Conservation (phyloP, 1,284 basidiomycete genomes). For the Ceratobasidium sp. region DNA sequence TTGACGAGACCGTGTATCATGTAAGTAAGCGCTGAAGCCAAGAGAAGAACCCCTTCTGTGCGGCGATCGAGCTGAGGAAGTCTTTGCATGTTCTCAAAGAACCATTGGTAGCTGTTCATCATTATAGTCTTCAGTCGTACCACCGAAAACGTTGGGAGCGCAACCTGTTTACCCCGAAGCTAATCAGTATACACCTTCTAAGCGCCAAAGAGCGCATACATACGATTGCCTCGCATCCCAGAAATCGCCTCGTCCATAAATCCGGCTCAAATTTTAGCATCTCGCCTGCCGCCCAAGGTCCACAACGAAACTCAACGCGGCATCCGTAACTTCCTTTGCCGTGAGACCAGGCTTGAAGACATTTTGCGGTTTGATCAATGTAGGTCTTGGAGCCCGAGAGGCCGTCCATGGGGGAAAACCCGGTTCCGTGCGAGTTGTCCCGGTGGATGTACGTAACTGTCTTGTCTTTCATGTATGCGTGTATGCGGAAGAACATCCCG, state of each 20-base stretch:
- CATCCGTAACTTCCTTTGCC: neutral
- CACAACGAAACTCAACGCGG: conserved; percentile 5
- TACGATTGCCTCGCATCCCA: neutral
- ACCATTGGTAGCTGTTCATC: neutral
- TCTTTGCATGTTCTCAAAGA: neutral
- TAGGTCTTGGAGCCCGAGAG: neutral
- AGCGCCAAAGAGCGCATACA: no score
- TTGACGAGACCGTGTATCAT: conserved; percentile 12
- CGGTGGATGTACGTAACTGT: conserved; percentile 13
- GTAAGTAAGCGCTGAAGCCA: conserved; percentile 1
- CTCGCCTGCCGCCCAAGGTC: conserved; percentile 9
- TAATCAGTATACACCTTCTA: no score
- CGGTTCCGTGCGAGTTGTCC: conserved; percentile 5
- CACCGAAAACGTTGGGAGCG: neutral
- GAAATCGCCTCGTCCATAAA: neutral
- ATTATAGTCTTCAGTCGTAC: neutral
- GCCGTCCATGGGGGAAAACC: neutral
- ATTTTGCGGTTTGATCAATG: no score
- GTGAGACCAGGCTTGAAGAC: no score
- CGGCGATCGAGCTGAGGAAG: neutral
- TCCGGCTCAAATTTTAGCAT: neutral
- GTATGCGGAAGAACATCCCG: neutral
- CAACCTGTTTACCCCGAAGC: no score
- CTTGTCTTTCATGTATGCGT: conserved; percentile 35
- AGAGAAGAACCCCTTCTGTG: neutral